Base-by-base conservation (phyloP, 2,329 filamentous ascomycete species). In the Epicoccum sorghinum region DNA sequence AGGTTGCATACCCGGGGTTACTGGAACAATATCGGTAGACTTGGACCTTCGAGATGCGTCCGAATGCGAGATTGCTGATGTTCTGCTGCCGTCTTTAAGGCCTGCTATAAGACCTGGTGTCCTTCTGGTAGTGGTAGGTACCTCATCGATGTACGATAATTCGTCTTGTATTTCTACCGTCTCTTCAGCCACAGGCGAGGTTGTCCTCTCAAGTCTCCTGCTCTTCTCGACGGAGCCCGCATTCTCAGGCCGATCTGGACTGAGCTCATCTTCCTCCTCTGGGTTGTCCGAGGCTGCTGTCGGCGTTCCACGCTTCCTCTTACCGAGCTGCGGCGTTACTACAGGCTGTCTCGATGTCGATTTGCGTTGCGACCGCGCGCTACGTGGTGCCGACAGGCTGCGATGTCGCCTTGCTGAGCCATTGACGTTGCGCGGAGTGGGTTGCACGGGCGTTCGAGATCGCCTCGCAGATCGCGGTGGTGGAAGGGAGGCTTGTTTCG, bases 261-360 rank as follows among this genome's bases (percentile, higher is more conserved):
- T 73, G 23, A 75, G 61, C 42, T 74, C 70, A 48, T 75, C 73
- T 22, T 71, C 65, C 13, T 47, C 64, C 29, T 69, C 61, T 10
- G 33, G 62, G 33, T 62, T 55, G 30, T 53, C 44, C 13, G 55
- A 45, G 18, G 59, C 52, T 36, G 61, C 10, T 47, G 37, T 23
- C 7, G 59, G 40, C 2, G 66, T 66, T 8, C 60, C 69, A 39
- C 68, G 67, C 65, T 73, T 74, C 54, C 68, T 64, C 64, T 73
- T 74, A 18, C 71, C 70, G 18, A 71, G 47, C 8, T 64, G 61
- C 24, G 72, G 72, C 30, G 71, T 75, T 4, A 62, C 57, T 8
- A 52, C 59, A 10, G 42, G 48, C 5, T 58, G 46, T 32, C 36
- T 59, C 1, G 69, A 63, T 1, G 69, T 67, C 3, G 44, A 51